These are phyloP conservation scores for Pseudognaphalium luteoalbum DNA, from an alignment of 129 eudicot species.

Conservation along the genomic window DNA sequence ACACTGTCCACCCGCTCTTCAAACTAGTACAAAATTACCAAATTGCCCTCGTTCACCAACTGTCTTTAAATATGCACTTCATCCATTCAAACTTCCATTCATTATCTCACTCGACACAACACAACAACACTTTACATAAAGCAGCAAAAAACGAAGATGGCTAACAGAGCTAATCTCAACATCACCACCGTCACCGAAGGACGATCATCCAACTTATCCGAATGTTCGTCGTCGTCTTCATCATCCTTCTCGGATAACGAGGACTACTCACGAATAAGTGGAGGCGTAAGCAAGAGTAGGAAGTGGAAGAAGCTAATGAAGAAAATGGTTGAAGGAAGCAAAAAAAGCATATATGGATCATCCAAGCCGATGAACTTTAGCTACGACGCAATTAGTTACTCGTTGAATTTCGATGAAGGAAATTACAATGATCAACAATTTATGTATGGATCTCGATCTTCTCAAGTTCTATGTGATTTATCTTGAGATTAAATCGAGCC, in stretches of 20 bases:
- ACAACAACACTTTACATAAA: neutral
- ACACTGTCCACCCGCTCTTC: conserved; percentile 8
- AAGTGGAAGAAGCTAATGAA: conserved; percentile 52
- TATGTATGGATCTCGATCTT: conserved; percentile 7
- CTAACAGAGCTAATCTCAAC: conserved; percentile 19
- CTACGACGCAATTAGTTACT: conserved; percentile 70
- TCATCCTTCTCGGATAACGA: conserved; percentile 48
- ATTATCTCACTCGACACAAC: conserved; percentile 12
- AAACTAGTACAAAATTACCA: conserved; percentile 9
- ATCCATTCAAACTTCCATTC: conserved; percentile 13
- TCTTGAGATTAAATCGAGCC: neutral
- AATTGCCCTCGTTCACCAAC: conserved; percentile 26
- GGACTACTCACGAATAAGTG: conserved; percentile 39
- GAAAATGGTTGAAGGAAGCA: conserved; percentile 56
- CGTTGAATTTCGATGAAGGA: conserved; percentile 83
- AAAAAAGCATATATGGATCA: conserved; percentile 43
- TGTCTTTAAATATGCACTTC: conserved; percentile 21
- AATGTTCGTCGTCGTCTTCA: conserved; percentile 28
- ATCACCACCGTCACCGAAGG: neutral
- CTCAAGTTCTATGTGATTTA: neutral
- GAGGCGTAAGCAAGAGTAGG: neutral
- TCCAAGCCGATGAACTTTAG: conserved; percentile 40
- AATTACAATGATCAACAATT: conserved; percentile 21
- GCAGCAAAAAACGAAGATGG: conserved; percentile 12
- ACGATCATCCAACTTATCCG: conserved; percentile 18